Base-by-base conservation (phyloP, 2,329 filamentous ascomycete species). In the Colletotrichum sp. region DNA sequence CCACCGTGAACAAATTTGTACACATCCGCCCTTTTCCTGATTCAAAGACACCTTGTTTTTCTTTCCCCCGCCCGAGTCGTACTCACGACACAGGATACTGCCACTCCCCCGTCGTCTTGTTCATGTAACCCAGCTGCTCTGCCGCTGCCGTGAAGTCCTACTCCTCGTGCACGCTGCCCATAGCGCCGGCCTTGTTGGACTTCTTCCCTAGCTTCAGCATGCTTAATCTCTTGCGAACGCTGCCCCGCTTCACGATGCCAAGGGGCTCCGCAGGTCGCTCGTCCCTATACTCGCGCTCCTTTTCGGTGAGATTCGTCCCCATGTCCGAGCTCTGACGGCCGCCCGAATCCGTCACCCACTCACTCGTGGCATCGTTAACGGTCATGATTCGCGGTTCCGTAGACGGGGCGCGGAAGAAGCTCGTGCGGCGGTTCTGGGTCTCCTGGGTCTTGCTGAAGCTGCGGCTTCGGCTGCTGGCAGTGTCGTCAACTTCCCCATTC, bases 191-290 rank as follows among this genome's bases (percentile, higher is more conserved):
- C 83, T 92, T 93, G 81, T 90, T 92, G 62, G 87, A 87, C 86
- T 94, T 95, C 83, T 92, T 93, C 34, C 94, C 93, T 67, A 96
- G 89, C 83, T 94, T 95, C 81, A 98, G 88, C 80, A 96, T 88
- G 83, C 95, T 97, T 79, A 98, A 88, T 81, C 95, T 87, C 86
- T 95, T 96, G 85, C 93, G 92, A 79, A 98, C 91, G 74, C 92
- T 94, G 44, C 90, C 91, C 68, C 90, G 90, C 81, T 89, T 89
- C 72, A 84, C 82, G 49, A 86, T 81, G 6, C 85, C 84, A 32
- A 65, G 34, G 5, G 26, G 34, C 8, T 70, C 69, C 4, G 24
- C 39, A 4, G 83, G 28, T 4, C 63, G 36, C n/a, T 76, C 75
- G 4, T 76, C 87, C 59, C 81, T 82, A 36, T 81, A 79, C 1